These are phyloP conservation scores for Russula emetica DNA, from an alignment of 768 basidiomycete species.

Conservation along the genomic window DNA sequence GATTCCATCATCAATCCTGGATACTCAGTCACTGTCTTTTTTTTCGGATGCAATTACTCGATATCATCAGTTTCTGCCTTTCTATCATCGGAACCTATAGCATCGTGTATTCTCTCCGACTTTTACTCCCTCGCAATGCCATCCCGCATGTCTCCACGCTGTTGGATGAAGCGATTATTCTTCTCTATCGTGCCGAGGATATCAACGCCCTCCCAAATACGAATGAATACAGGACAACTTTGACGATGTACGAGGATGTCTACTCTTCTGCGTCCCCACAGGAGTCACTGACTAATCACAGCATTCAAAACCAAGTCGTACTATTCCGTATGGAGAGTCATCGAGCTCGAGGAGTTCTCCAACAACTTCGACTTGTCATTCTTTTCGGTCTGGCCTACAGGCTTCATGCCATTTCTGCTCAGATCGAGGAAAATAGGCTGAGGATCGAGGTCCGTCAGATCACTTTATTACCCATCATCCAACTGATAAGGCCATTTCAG, in stretches of 20 bases:
- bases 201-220: neutral
- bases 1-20: neutral
- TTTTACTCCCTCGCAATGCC: neutral
- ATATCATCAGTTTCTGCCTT: neutral
- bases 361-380: constrained; percentile 4
- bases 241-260: neutral
- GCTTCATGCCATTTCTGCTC: constrained; percentile 2
- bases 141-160: neutral
- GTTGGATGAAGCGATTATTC: neutral
- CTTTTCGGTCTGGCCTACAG: neutral
- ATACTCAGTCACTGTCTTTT: neutral
- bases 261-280: neutral
- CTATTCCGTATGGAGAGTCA: constrained; percentile 6
- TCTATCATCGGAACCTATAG: neutral
- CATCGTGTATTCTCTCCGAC: neutral
- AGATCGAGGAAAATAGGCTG: neutral
- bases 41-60: neutral
- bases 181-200: neutral
- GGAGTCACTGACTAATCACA: neutral
- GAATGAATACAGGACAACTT: neutral
- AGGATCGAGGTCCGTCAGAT: neutral
- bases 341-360: neutral
- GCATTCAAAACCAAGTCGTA: neutral
- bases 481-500: neutral
- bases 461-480: neutral